A percentile compares a stretch with the other conserved stretches of the same genome.
These are phyloP conservation scores for Penicillium verhagenii DNA, from an alignment of 495 filamentous ascomycete species.

Conservation along the genomic window DNA sequence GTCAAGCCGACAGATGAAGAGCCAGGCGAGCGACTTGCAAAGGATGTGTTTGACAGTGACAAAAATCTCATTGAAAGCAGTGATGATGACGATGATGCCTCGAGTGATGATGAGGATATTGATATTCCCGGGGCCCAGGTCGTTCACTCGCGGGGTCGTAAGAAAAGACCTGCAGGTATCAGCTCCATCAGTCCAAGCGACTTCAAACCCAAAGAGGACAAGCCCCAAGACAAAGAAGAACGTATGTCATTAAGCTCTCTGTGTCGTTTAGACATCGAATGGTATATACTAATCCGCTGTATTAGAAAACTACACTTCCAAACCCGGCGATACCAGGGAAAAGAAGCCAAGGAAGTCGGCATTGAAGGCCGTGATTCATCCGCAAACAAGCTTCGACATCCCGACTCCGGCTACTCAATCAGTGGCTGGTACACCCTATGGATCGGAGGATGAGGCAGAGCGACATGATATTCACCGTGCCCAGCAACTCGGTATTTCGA, in stretches of 20 bases:
- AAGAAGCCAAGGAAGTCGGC: conserved; percentile 38
- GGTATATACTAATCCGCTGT: not conserved
- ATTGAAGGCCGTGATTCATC: conserved; percentile 69
- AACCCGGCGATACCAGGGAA: conserved; percentile 5
- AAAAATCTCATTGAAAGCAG: conserved; percentile 49
- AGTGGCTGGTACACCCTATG: conserved; percentile 70
- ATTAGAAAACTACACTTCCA: conserved; percentile 7
- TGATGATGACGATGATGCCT: conserved; percentile 47
- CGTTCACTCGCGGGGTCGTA: conserved; percentile 26
- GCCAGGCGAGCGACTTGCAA: conserved; percentile 62
- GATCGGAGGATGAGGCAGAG: conserved; percentile 85
- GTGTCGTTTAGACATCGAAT: not conserved
- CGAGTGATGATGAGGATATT: conserved; percentile 45
- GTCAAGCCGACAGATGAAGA: conserved; percentile 31
- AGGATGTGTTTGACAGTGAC: conserved; percentile 69
- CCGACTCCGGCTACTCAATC: conserved; percentile 50
- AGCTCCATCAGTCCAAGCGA: conserved; percentile 21
- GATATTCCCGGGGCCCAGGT: conserved; percentile 22
- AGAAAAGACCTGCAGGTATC: conserved; percentile 25
- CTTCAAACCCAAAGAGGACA: conserved; percentile 16
- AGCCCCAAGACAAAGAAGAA: conserved; percentile 50
- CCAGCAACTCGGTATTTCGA: conserved; percentile 74
- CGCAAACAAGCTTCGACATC: conserved; percentile 73
- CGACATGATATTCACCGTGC: conserved; percentile 79
- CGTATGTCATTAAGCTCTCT: conserved; percentile 50